Evolutionary conservation across 1,284 basidiomycete genomes (phyloP).

Genomic region (Leccinum proximum): DNA sequence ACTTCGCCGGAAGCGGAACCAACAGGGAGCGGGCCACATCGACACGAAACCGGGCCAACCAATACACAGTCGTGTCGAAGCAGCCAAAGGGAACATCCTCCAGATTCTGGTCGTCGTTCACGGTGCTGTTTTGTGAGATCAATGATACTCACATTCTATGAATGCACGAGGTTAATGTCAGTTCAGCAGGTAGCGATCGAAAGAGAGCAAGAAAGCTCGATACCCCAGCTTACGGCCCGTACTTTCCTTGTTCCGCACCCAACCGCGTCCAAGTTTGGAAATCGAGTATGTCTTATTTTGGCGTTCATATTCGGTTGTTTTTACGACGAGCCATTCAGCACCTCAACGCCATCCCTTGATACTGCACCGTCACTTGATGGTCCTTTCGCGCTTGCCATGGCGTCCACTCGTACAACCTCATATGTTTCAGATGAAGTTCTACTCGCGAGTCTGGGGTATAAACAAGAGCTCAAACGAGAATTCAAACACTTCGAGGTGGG

Average conservation of each 20-base stretch:
- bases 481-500: conserved; percentile 23
- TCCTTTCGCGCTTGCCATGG: conserved; percentile 1
- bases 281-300: not conserved
- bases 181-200: not conserved
- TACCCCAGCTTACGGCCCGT: not conserved
- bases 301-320: not conserved
- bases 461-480: conserved; percentile 41
- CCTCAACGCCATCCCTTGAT: not conserved
- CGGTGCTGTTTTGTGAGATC: not conserved
- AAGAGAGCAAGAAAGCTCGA: not conserved
- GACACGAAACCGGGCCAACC: not conserved
- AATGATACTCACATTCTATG: not conserved
- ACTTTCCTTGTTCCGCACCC: not conserved
- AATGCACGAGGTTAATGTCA: not conserved
- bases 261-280: not conserved
- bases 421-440: conserved; percentile 27
- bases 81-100: not conserved
- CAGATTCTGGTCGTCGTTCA: not conserved
- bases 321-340: not conserved
- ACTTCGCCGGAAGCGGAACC: not conserved
- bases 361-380: not conserved
- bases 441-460: conserved; percentile 39
- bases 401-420: not conserved
- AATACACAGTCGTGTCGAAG: not conserved
- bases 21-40: not conserved